Percentiles rank a stretch among this genome's conserved stretches.
Conservation (phyloP, 306 rosid genomes). For the Quercus berberidifolia region DNA sequence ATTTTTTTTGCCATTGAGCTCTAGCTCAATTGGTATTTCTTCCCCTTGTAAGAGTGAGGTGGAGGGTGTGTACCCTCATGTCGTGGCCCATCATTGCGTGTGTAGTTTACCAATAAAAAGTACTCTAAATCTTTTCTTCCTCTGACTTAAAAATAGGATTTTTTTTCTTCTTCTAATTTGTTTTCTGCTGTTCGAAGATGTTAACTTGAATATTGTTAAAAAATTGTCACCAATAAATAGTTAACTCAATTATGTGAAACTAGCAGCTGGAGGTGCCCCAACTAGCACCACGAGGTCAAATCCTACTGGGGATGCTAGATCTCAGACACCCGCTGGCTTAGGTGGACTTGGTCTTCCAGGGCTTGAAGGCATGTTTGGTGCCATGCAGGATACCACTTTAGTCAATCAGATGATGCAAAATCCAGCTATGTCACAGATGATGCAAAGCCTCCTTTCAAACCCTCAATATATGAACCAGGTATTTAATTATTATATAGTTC, state of each 20-base stretch:
- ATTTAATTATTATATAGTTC: slow-evolving; percentile 1
- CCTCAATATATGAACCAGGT: slow-evolving; percentile 85
- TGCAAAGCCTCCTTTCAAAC: slow-evolving; percentile 80
- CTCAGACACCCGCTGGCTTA: slow-evolving; percentile 49
- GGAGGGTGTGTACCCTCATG: too few species aligned
- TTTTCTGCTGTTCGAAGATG: not conserved
- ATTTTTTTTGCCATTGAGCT: not conserved
- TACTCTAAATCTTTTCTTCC: not conserved
- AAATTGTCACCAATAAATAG: slow-evolving; percentile 3
- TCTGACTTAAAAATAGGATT: not conserved
- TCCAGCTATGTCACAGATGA: slow-evolving; percentile 81
- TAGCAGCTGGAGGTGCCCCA: slow-evolving; percentile 61
- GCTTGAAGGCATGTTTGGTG: slow-evolving; percentile 57
- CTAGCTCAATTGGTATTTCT: not conserved
- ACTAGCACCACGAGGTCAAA: slow-evolving; percentile 46
- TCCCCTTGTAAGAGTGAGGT: too few species aligned
- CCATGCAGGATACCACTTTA: slow-evolving; percentile 54
- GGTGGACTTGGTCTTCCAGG: slow-evolving; percentile 66
- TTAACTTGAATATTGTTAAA: not conserved
- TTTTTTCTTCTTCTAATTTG: not conserved
- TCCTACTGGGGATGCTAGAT: slow-evolving; percentile 53
- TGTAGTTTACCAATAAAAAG: not conserved
- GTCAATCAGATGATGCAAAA: slow-evolving; percentile 76
- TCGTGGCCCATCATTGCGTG: too few species aligned
- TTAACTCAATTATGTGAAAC: slow-evolving; percentile 3